Percentiles rank a stretch among this genome's conserved stretches.
Conservation (phyloP, 148 eudicot species). For the Amaranthus hypochondriacus region DNA sequence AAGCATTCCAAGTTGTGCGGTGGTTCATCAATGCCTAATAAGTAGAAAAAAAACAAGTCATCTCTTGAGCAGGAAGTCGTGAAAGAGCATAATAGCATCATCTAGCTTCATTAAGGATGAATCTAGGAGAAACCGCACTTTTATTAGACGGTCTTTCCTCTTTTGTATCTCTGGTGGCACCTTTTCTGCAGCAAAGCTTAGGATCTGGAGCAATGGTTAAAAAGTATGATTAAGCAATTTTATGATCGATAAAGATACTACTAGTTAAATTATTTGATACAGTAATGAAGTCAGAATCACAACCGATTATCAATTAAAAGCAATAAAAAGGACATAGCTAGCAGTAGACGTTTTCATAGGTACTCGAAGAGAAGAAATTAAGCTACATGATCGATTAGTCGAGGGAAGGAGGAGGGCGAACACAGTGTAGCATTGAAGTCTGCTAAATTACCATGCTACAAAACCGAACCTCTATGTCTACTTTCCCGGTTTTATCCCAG, state of each 20-base stretch:
- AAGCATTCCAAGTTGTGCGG: too few species aligned
- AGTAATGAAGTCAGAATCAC: background rate
- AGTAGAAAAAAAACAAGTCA: too few species aligned
- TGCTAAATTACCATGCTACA: too few species aligned
- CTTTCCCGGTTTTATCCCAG: too few species aligned
- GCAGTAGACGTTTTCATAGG: too few species aligned
- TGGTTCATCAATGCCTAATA: too few species aligned
- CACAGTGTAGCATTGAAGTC: too few species aligned
- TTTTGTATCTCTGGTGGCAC: slow-evolving; percentile 38
- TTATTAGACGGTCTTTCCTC: slow-evolving; percentile 27
- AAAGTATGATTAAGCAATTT: background rate
- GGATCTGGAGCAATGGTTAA: slow-evolving; percentile 30
- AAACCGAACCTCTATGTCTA: too few species aligned
- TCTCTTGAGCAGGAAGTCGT: slow-evolving; percentile 35
- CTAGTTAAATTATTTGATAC: background rate
- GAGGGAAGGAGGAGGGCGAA: too few species aligned
- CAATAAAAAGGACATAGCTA: background rate
- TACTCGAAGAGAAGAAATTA: too few species aligned
- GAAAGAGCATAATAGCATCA: slow-evolving; percentile 73
- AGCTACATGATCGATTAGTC: too few species aligned
- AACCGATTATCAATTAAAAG: background rate
- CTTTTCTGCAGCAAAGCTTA: slow-evolving; percentile 39
- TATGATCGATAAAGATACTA: background rate
- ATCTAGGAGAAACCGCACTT: slow-evolving; percentile 44
- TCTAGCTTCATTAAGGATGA: slow-evolving; percentile 71